Conservation (phyloP, 2,329 filamentous ascomycete genomes). For the Colletotrichum lindemuthianum region DNA sequence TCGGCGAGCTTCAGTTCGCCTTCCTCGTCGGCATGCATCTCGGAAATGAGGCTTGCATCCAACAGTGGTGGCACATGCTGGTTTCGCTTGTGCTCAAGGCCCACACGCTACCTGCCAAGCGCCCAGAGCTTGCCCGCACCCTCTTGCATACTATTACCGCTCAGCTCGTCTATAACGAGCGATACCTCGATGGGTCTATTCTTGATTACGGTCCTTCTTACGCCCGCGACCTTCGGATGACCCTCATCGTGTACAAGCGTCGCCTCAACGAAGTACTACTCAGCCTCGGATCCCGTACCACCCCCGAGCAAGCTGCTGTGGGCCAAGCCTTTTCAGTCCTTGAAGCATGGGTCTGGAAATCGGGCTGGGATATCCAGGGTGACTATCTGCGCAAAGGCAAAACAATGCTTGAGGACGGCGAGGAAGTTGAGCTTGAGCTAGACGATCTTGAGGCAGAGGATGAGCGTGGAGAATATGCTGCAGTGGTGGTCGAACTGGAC, state of each 20-base stretch:
- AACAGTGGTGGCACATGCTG: constrained; percentile 70
- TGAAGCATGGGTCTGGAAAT: constrained; percentile 57
- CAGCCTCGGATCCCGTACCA: constrained; percentile 45
- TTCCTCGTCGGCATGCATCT: constrained; percentile 68
- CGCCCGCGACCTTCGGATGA: constrained; percentile 52
- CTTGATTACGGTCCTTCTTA: constrained; percentile 48
- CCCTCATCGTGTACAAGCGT: constrained; percentile 65
- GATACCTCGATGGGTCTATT: constrained; percentile 58
- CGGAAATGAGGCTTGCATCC: constrained; percentile 67
- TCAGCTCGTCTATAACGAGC: constrained; percentile 64
- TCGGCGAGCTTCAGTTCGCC: constrained; percentile 70
- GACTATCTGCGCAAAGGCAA: constrained; percentile 60
- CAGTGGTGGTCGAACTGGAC: constrained; percentile 63
- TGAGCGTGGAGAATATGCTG: constrained; percentile 63
- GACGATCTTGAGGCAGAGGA: constrained; percentile 64
- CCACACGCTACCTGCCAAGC: constrained; percentile 53
- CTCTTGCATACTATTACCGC: constrained; percentile 63
- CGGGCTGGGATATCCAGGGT: constrained; percentile 65
- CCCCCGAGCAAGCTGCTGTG: constrained; percentile 54
- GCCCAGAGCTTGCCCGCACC: constrained; percentile 56
- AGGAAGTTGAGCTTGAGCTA: constrained; percentile 58
- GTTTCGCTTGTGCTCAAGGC: constrained; percentile 62
- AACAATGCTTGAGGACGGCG: constrained; percentile 63
- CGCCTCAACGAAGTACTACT: constrained; percentile 60
- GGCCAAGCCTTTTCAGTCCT: constrained; percentile 60